Evolutionary conservation across 345 rosid species (phyloP), one percentile per base, ranked within the genome.

Genomic region (Luvunga scandens): DNA sequence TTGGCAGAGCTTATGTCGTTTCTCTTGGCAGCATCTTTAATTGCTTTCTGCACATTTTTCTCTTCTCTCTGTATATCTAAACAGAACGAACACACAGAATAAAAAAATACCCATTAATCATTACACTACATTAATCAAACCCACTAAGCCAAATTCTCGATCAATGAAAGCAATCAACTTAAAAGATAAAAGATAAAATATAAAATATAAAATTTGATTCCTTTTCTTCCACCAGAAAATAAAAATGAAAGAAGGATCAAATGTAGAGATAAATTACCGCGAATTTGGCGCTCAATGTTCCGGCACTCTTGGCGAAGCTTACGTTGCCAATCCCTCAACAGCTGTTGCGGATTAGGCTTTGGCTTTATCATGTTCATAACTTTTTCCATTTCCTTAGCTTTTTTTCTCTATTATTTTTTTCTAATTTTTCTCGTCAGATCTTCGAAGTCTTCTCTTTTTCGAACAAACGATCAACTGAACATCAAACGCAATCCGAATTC

Each of bases 31-130:
- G 97, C 94, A 27, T 94, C 97, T 82, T 78, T 92, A 24, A 94
- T 94, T 80, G 97, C 97, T 81, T 94, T 94, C 71, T 94, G 96
- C 30, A 94, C 98, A 50, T 76, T 89, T 79, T 78, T 92, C 88
- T 94, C 96, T 83, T 92, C 98, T 72, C 89, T 91, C 86, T 94
- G 91, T 78, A 94, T 92, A 88, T 94, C 98, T 94, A 84, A 83
- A 80, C 78, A 39, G 66, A 74, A 7, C 77, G 3, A 57, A 71
- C 14, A 14, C 33, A 53, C 6, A 50, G 34, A 61, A 59, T 9
- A 21, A 5, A 75, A 65, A 56, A 63, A 64, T 24, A 55, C 55
- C 45, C 72, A 60, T 66, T 79, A 60, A 60, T 73, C 33, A 56
- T 61, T 38, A 55, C 16, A 27, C 25, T 21, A 9, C 30, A 21